Percentiles rank a stretch among this genome's conserved stretches.
Evolutionary conservation across 176 grass and related monocot species (phyloP).

Genomic region (Typha latifolia): DNA sequence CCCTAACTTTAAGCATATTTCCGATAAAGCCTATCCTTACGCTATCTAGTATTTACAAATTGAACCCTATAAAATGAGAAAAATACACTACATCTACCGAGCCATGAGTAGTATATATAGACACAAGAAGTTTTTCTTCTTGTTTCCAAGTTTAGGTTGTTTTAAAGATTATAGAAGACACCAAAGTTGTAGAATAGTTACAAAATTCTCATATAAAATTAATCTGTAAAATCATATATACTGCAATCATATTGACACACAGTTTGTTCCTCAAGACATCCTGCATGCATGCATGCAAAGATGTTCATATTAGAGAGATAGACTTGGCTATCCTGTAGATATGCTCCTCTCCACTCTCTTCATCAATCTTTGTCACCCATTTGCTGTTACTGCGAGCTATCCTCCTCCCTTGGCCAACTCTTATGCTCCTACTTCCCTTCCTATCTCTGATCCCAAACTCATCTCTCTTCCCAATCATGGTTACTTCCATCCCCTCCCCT

Average conservation of each 20-base stretch:
- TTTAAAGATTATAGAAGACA: neutral
- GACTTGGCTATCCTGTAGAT: constrained; percentile 22
- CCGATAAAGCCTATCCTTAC: too few species aligned
- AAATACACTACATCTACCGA: too few species aligned
- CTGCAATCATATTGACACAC: too few species aligned
- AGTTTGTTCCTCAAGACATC: too few species aligned
- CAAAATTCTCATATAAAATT: neutral
- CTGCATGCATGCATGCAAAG: too few species aligned
- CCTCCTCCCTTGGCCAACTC: neutral
- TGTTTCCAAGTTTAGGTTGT: neutral
- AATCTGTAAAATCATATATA: neutral
- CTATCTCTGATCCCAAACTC: neutral
- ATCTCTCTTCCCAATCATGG: constrained; percentile 24
- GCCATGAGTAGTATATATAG: too few species aligned
- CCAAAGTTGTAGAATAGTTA: neutral
- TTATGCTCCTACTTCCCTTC: neutral
- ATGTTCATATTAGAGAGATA: neutral
- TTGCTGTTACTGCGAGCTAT: constrained; percentile 15
- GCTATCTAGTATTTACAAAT: too few species aligned
- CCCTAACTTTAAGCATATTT: too few species aligned
- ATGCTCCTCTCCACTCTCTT: constrained; percentile 30
- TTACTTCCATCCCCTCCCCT: constrained; percentile 38
- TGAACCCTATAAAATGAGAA: too few species aligned
- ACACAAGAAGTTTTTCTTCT: too few species aligned
- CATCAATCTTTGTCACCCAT: constrained; percentile 34